Conservation (phyloP, 495 filamentous ascomycete species). For the Podospora bellae-mahoneyi region DNA sequence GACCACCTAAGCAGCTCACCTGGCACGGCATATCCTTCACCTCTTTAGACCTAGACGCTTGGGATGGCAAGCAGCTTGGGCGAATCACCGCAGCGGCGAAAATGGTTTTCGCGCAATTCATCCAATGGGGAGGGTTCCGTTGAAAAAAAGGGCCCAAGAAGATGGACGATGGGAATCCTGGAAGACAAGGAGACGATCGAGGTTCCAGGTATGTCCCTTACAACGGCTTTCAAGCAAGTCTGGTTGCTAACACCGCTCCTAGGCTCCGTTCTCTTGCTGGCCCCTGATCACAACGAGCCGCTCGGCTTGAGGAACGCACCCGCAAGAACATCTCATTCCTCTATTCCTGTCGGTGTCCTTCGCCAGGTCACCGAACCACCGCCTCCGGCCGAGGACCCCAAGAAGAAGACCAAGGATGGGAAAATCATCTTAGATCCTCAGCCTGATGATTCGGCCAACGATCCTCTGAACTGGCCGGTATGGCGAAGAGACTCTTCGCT, state of each 20-base stretch:
- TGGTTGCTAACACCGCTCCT: neutral
- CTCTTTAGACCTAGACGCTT: neutral
- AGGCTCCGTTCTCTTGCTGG: slow-evolving; percentile 81
- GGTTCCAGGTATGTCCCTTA: slow-evolving; percentile 69
- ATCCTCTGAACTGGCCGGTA: slow-evolving; percentile 88
- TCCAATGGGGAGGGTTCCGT: slow-evolving; percentile 3
- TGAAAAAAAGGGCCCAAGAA: slow-evolving; percentile 25
- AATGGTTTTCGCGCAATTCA: slow-evolving; percentile 21
- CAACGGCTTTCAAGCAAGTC: neutral
- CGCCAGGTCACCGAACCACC: slow-evolving; percentile 11
- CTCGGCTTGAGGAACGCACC: slow-evolving; percentile 73
- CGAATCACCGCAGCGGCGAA: slow-evolving; percentile 7
- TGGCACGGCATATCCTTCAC: neutral
- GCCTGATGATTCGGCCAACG: slow-evolving; percentile 85
- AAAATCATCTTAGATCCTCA: slow-evolving; percentile 88
- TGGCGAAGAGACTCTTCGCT: slow-evolving; percentile 81
- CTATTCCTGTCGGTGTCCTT: slow-evolving; percentile 59
- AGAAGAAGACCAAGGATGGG: slow-evolving; percentile 79
- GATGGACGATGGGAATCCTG: slow-evolving; percentile 79
- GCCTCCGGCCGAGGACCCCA: slow-evolving; percentile 42
- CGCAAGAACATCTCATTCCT: slow-evolving; percentile 72
- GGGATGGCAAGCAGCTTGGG: neutral
- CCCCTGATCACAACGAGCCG: slow-evolving; percentile 73
- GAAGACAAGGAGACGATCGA: slow-evolving; percentile 82
- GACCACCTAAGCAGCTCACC: neutral